phyloP scores from a whole-genome alignment of 2,329 filamentous ascomycete genomes.

The Zymoseptoria tritici region DNA sequence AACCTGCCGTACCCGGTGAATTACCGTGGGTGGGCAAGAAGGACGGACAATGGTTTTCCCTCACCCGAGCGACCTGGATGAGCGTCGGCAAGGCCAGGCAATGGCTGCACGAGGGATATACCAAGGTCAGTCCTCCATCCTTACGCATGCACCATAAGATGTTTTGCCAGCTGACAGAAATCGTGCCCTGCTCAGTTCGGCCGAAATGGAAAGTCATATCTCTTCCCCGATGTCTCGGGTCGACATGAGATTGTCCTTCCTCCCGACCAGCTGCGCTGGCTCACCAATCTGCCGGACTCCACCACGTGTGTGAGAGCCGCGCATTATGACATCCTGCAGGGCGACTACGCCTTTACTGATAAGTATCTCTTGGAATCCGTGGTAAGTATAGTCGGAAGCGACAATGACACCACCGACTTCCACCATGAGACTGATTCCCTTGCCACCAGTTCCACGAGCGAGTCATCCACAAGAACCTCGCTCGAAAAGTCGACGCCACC shows the following conservation, averaged over 20 bases:
- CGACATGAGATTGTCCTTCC: slow-evolving; percentile 13
- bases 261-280: slow-evolving; percentile 27
- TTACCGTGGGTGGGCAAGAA: slow-evolving; percentile 18
- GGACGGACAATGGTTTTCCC: slow-evolving; percentile 6
- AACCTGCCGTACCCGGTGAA: too few species aligned
- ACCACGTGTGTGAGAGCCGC: slow-evolving; percentile 32
- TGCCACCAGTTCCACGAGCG: slow-evolving; percentile 32
- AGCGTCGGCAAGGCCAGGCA: slow-evolving; percentile 7
- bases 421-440: neutral
- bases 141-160: neutral
- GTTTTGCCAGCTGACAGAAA: too few species aligned
- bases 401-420: too few species aligned
- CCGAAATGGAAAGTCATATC: slow-evolving; percentile 17
- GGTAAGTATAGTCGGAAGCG: neutral
- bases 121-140: slow-evolving; percentile 8
- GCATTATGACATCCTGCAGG: slow-evolving; percentile 34
- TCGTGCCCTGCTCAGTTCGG: slow-evolving; percentile 3
- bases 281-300: slow-evolving; percentile 37
- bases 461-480: slow-evolving; percentile 35
- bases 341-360: slow-evolving; percentile 34
- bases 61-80: slow-evolving; percentile 8
- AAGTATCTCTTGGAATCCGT: slow-evolving; percentile 31
- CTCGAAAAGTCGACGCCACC: slow-evolving; percentile 33
- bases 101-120: slow-evolving; percentile 16
- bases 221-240: slow-evolving; percentile 16